Evolutionary conservation across 306 rosid genomes (phyloP), one percentile per base, ranked within the genome.

Genomic region (Pterocarpus santalinus): DNA sequence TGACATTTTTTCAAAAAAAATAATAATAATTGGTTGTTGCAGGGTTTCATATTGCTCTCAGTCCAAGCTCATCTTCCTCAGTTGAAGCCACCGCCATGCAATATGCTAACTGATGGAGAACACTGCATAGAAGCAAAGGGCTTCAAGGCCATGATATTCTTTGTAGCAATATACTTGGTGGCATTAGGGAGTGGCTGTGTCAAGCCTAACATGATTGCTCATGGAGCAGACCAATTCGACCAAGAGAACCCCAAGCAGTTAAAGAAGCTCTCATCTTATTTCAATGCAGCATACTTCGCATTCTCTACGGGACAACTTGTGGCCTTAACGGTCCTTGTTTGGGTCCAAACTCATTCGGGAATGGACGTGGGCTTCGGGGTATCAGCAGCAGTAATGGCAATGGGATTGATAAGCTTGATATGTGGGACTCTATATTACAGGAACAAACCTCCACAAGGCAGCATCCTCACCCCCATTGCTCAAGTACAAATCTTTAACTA

Each of bases 301-400:
- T 96, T 96, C 82, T 96, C 97, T 0, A 11, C 92, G 51, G 99
- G 99, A 4, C 91, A 96, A 56, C 97, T 96, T 62, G 34, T 96
- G 33, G 97, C 98, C 44, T 91, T 96, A 4, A 96, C 98, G 3
- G 33, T 93, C 80, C 90, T 96, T 57, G 92, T 96, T 43, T 96
- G 97, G 97, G 87, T 96, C 77, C 99, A 96, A 88, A 96, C 99
- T 76, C 99, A 93, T 51, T 96, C 99, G 2, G 99, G 99, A 1
- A 96, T 96, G 99, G 99, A 96, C 47, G 91, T 89, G 0, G 99
- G 99, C 8, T 96, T 96, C 70, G 99, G 97, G 0, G 90, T 96
- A 62, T 96, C 99, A 0, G 98, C 99, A 0, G 99, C 94, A 16
- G 94, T 69, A 38, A 96, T 96, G 99, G 94, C 99, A 0, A 22